Conservation (phyloP, 306 rosid species). For the Abrus pulchellus region DNA sequence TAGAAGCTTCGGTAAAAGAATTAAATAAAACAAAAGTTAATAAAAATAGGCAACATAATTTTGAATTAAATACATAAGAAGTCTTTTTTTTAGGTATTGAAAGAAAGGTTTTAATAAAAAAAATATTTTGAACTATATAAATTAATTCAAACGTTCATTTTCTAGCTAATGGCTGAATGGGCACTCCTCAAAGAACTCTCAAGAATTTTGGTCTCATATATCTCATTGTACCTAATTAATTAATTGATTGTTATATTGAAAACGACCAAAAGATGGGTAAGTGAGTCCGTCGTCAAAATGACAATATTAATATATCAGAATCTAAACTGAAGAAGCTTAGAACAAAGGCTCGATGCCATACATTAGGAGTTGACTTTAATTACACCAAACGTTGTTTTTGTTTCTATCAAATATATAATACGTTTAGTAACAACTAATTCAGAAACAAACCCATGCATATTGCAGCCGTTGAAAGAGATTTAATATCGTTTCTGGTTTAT, state of each 20-base stretch:
- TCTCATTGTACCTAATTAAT: background rate
- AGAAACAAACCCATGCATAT: background rate
- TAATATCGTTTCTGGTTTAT: too few species aligned
- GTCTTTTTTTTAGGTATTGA: too few species aligned
- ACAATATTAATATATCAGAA: background rate
- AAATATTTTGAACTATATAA: too few species aligned
- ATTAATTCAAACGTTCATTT: too few species aligned
- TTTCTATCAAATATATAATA: background rate
- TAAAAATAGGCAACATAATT: too few species aligned
- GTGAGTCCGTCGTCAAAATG: conserved; percentile 26
- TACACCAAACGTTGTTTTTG: background rate
- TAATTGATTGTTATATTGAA: background rate
- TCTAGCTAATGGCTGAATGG: background rate
- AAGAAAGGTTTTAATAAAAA: too few species aligned
- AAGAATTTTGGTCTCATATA: background rate
- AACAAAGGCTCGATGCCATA: background rate
- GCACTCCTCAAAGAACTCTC: background rate
- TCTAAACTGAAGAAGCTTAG: background rate
- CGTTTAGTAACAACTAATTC: background rate
- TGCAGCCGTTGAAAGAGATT: too few species aligned
- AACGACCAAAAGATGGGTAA: background rate
- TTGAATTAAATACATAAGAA: too few species aligned
- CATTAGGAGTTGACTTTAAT: conserved; percentile 15
- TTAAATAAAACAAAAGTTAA: background rate
- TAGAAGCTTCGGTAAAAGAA: background rate